Conservation (phyloP, 108 stramenopile genomes). For the Nitzschia sp. region DNA sequence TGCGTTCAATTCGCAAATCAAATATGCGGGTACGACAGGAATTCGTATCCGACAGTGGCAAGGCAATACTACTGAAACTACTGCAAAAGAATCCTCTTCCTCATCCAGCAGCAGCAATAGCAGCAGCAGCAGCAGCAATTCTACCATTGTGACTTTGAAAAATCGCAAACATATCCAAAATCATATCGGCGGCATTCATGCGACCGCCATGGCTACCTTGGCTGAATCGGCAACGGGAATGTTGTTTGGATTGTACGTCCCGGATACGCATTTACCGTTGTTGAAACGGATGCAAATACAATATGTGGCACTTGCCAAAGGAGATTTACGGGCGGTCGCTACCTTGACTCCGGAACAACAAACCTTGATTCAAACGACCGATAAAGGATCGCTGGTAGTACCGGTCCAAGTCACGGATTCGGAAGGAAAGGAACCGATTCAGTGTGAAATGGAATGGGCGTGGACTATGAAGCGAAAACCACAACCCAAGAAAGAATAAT, state of each 20-base stretch:
- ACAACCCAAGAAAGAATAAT: not conserved
- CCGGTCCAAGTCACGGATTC: constrained; percentile 49
- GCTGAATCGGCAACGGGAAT: constrained; percentile 62
- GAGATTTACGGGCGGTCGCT: constrained; percentile 45
- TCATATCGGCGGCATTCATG: constrained; percentile 63
- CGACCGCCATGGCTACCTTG: constrained; percentile 58
- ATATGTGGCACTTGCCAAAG: constrained; percentile 33
- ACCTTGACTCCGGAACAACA: constrained; percentile 38
- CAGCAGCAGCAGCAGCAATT: constrained; percentile 21
- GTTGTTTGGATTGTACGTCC: constrained; percentile 56
- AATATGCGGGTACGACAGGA: constrained; percentile 55
- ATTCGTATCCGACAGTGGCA: constrained; percentile 44
- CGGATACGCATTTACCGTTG: constrained; percentile 54
- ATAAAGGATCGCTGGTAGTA: constrained; percentile 49
- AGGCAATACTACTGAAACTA: constrained; percentile 12
- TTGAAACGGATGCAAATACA: constrained; percentile 53
- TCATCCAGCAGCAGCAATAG: constrained; percentile 10
- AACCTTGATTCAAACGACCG: constrained; percentile 26
- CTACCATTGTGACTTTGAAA: constrained; percentile 8
- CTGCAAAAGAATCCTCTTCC: no score
- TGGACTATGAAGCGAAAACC: constrained; percentile 31
- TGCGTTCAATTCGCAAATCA: constrained; percentile 35
- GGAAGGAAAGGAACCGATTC: constrained; percentile 53
- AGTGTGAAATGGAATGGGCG: constrained; percentile 60
- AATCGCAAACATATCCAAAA: constrained; percentile 53